A percentile compares a stretch with the other conserved stretches of the same genome.
phyloP scores from a whole-genome alignment of 2,329 filamentous ascomycete genomes.

The Boeremia exigua region DNA sequence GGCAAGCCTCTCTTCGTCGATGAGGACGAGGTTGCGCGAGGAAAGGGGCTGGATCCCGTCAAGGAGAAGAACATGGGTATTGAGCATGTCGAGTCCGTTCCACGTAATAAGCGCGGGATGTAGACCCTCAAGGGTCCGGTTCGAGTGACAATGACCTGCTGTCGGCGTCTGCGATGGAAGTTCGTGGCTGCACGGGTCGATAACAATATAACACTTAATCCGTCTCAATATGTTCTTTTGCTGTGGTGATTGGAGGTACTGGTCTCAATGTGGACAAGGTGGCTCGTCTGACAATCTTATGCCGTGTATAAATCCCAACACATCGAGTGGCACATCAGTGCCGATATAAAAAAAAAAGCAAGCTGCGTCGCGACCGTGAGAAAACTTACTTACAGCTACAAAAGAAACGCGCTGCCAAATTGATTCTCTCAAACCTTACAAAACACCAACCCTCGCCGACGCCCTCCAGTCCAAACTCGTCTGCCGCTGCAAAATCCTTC shows the following conservation, averaged over 20 bases:
- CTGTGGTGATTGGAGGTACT: background rate
- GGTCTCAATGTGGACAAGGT: too few relatives aligned
- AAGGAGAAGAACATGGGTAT: constrained; percentile 28
- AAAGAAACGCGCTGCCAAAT: too few relatives aligned
- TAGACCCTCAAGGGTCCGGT: constrained; percentile 3
- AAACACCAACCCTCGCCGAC: background rate
- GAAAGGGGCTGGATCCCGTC: constrained; percentile 21
- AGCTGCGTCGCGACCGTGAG: too few relatives aligned
- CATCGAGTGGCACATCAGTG: too few relatives aligned
- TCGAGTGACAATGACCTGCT: background rate
- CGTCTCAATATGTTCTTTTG: constrained; percentile 1
- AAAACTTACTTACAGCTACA: too few relatives aligned
- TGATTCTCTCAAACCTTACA: background rate
- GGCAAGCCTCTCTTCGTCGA: constrained; percentile 26
- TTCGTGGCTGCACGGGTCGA: constrained; percentile 1
- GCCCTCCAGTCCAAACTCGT: constrained; percentile 4
- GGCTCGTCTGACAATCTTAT: too few relatives aligned
- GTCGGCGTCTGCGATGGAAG: background rate
- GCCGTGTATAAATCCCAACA: too few relatives aligned
- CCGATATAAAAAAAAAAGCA: too few relatives aligned
- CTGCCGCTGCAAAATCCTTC: constrained; percentile 11
- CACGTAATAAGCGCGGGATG: constrained; percentile 2
- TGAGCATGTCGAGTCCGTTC: constrained; percentile 26
- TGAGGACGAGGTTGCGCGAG: constrained; percentile 22
- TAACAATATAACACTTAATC: constrained; percentile 10